Conservation (phyloP, 164 flowering plant species). For the Dillenia turbinata region DNA sequence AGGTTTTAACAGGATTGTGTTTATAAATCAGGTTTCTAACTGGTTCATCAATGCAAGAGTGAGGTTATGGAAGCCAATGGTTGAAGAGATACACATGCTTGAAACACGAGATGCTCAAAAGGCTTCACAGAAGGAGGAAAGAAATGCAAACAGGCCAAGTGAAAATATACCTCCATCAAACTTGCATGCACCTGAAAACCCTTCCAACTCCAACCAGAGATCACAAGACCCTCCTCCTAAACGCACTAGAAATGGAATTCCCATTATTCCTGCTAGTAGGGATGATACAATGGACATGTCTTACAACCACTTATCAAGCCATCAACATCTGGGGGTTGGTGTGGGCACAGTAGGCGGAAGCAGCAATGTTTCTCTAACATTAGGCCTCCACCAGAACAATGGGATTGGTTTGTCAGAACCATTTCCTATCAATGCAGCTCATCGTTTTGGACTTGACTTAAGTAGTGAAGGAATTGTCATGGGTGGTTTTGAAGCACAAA, state of each 20-base stretch:
- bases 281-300: slow-evolving; percentile 28
- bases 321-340: slow-evolving; percentile 25
- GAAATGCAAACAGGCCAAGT: slow-evolving; percentile 14
- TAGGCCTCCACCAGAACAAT: slow-evolving; percentile 68
- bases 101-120: slow-evolving; percentile 57
- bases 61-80: slow-evolving; percentile 90
- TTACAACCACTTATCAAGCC: slow-evolving; percentile 27
- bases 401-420: slow-evolving; percentile 42
- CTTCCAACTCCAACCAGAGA: slow-evolving; percentile 26
- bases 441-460: slow-evolving; percentile 37
- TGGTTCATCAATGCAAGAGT: slow-evolving; percentile 94
- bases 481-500: slow-evolving; percentile 40
- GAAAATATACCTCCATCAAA: slow-evolving; percentile 22
- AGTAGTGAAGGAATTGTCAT: slow-evolving; percentile 33
- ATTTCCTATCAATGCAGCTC: slow-evolving; percentile 42
- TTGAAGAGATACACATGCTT: slow-evolving; percentile 73
- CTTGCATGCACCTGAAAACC: slow-evolving; percentile 22
- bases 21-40: slow-evolving; percentile 55
- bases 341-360: slow-evolving; percentile 29
- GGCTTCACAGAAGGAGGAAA: slow-evolving; percentile 28
- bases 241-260: slow-evolving; percentile 38
- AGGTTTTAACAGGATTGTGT: neutral
- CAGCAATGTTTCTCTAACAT: slow-evolving; percentile 57
- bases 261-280: slow-evolving; percentile 11
- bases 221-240: slow-evolving; percentile 30